Evolutionary conservation across 1,284 basidiomycete species (phyloP).

Genomic region (Coniferiporia weirii): DNA sequence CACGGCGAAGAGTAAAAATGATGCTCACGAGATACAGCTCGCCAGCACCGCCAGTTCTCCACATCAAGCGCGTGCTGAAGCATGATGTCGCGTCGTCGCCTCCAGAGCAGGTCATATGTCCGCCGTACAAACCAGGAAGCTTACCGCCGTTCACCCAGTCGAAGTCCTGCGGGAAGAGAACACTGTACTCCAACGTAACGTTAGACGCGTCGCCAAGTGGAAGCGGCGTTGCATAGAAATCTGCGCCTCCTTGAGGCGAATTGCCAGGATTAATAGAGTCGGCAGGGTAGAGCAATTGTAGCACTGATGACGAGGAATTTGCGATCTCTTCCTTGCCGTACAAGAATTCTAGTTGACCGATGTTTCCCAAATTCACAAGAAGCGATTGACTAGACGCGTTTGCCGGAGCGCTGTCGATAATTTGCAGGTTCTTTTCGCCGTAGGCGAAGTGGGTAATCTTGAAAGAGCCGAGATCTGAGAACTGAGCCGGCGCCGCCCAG

Average conservation of each 20-base stretch:
- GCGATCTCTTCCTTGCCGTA: constrained; percentile 20
- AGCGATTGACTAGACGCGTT: constrained; percentile 26
- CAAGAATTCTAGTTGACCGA: constrained; percentile 3
- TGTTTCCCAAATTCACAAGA: constrained; percentile 4
- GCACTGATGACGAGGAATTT: constrained; percentile 29
- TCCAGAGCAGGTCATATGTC: constrained; percentile 60
- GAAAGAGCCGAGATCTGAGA: constrained; percentile 57
- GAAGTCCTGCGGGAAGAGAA: constrained; percentile 25
- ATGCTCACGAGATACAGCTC: constrained; percentile 65
- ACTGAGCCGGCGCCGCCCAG: constrained; percentile 50
- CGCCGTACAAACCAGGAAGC: constrained; percentile 68
- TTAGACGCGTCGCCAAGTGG: constrained; percentile 21
- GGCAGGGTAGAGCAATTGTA: constrained; percentile 26
- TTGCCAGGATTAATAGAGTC: constrained; percentile 26
- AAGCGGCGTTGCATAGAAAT: constrained; percentile 25
- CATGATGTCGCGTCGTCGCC: constrained; percentile 58
- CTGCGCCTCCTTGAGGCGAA: constrained; percentile 26
- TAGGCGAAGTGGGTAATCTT: constrained; percentile 52
- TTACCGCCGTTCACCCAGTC: constrained; percentile 68
- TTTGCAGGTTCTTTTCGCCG: constrained; percentile 51
- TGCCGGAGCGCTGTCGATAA: constrained; percentile 40
- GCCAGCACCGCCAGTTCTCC: constrained; percentile 54
- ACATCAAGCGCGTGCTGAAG: constrained; percentile 75
- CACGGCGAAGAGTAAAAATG: background rate
- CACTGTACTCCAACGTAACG: constrained; percentile 24